Conservation (phyloP, 2,329 filamentous ascomycete genomes). For the Monilinia fructicola region DNA sequence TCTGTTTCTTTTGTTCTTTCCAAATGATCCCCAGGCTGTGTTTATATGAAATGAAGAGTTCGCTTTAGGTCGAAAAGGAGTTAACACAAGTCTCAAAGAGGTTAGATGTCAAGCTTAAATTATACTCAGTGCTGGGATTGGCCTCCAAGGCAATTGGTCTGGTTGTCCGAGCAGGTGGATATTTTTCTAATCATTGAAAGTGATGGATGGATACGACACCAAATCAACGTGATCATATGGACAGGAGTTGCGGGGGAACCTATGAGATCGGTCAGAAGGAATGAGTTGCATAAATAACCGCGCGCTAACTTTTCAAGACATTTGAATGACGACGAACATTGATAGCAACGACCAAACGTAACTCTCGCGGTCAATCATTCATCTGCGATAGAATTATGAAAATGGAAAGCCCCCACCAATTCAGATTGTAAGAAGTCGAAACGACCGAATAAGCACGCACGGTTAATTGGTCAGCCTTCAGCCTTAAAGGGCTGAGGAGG, state of each 20-base stretch:
- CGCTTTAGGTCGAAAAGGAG: neutral
- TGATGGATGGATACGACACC: neutral
- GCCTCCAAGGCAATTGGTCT: neutral
- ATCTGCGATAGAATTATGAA: neutral
- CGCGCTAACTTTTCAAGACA: neutral
- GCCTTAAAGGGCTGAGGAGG: neutral
- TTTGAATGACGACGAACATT: neutral
- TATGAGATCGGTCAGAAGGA: neutral
- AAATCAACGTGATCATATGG: too few relatives aligned
- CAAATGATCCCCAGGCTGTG: neutral
- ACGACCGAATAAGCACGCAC: neutral
- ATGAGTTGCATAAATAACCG: neutral
- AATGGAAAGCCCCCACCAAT: slow-evolving; percentile 4
- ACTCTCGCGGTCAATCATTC: neutral
- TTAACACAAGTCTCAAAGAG: neutral
- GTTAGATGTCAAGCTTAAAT: neutral
- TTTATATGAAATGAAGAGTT: neutral
- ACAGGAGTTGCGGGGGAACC: neutral
- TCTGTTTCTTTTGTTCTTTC: neutral
- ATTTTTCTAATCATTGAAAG: neutral
- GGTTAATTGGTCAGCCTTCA: neutral
- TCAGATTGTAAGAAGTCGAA: neutral
- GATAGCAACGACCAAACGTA: neutral
- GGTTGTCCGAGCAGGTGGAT: neutral
- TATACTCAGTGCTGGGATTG: neutral